Evolutionary conservation across 805 yeast genomes (phyloP), one percentile per base, ranked within the genome.

Genomic region (Debaryomyces maramus): DNA sequence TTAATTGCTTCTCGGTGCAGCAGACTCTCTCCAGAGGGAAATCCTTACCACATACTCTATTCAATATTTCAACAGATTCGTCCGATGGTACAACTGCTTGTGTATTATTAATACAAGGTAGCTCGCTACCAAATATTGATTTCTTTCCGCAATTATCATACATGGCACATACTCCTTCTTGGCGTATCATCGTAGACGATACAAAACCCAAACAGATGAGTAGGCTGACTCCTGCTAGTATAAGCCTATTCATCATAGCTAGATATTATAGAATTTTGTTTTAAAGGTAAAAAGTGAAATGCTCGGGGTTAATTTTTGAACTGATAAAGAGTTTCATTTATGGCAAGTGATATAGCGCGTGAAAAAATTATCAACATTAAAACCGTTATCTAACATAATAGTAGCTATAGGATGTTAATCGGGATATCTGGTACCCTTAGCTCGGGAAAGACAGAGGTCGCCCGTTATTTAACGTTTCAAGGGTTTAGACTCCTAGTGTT

Each of bases 71-170:
- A 14, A 69, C 52, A 3, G 80, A 67, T 22, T 72, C 76, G 0
- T 53, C 57, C 0, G 71, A 58, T 0, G 87, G 81, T 11, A 43
- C 46, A 2, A 65, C 65, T 0, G 90, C 82, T 14, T 60, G 58
- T 0, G 65, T 63, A 45, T 75, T 73, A 18, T 74, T 75, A 0
- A 88, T 84, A 56, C 96, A 87, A 0, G 98, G 98, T 24, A 91
- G 64, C 29, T 78, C 80, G 5, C 78, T 63, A 0, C 97, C 97
- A 61, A 90, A 89, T 5, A 85, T 58, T 3, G 88, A 74, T 50
- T 77, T 80, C 60, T 85, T 85, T 6, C 97, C 98, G 58, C 98
- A 88, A 38, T 55, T 65, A 20, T 73, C 83, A 51, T 75, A 78
- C 63, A 78, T 71, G 4, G 83, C 75, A 53, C 85, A 80, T 34